A percentile compares a stretch with the other conserved stretches of the same genome.
phyloP scores from a whole-genome alignment of 2,329 filamentous ascomycete genomes.

The Coniosporium tulheliwenetii region DNA sequence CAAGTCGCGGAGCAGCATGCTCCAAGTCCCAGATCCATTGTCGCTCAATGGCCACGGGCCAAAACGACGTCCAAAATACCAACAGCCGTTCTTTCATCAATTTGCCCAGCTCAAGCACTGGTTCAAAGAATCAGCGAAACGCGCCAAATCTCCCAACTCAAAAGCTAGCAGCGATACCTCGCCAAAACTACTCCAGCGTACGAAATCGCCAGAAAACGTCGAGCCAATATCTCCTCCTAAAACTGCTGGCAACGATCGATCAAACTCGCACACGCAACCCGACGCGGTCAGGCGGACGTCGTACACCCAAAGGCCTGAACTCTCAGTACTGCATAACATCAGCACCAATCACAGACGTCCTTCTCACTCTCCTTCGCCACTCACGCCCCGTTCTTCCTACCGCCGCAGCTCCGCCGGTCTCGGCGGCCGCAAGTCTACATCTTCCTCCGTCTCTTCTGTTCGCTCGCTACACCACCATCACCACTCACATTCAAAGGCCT shows the following conservation, averaged over 20 bases:
- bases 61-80: constrained; percentile 39
- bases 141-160: constrained; percentile 38
- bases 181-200: constrained; percentile 8
- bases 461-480: constrained; percentile 80
- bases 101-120: constrained; percentile 55
- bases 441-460: constrained; percentile 84
- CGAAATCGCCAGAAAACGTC: constrained; percentile 6
- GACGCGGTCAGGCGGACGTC: constrained; percentile 21
- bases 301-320: constrained; percentile 22
- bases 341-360: constrained; percentile 42
- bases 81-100: constrained; percentile 50
- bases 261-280: constrained; percentile 13
- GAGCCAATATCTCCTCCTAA: background rate
- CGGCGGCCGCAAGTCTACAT: constrained; percentile 86
- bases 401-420: constrained; percentile 71
- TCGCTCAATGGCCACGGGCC: constrained; percentile 40
- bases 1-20: constrained; percentile 53
- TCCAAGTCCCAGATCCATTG: constrained; percentile 57
- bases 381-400: constrained; percentile 78
- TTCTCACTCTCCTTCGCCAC: constrained; percentile 69
- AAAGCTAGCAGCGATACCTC: constrained; percentile 9
- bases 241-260: constrained; percentile 1
- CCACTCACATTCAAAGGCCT: constrained; percentile 85
- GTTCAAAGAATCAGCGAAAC: constrained; percentile 52
- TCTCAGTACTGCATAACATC: constrained; percentile 21